Base-by-base conservation (phyloP, 2,329 filamentous ascomycete genomes). In the Exophiala bonariae region DNA sequence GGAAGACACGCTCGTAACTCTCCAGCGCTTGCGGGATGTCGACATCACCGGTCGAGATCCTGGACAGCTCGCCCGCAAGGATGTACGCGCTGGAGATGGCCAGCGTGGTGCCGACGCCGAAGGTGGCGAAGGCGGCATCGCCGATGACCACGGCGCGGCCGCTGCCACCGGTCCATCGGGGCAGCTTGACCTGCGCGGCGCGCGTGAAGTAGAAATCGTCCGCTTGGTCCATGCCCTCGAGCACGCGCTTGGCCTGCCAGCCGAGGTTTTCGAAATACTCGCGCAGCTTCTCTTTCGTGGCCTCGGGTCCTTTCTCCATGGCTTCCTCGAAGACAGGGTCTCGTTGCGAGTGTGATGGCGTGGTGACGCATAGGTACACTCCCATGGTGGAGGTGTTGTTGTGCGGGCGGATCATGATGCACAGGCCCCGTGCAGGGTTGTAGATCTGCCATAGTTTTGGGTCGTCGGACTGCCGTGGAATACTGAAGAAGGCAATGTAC, bases 51-150 rank as follows among this genome's bases (percentile, higher is more conserved):
- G 5, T 49, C 1, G 37, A 13, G 22, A 62, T 46, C 10, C 49
- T 57, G 6, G 41, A 41, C 8, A 70, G 55, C 45, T 70, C 80
- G 1, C 80, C 80, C 0, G 79, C 79, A 3, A 83, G 65, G 2
- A 80, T 62, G 56, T 82, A 83, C 0, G 78, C 76, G 0, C 66
- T 67, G 3, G 63, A 55, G 3, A 71, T 48, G 13, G 62, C 60
- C 2, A 55, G 55, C 2, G 54, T 65, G 1, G 68, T 70, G 1
- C 67, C 68, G 32, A 61, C 52, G 6, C 64, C 69, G 1, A 58
- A 68, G 7, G 64, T 31, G 1, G 62, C 57, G 3, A 64, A 57
- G 4, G 71, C 72, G 18, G 72, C 71, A 60, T 75, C 72, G 4
- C 71, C 71, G 3, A 75, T 54, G 3, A 74, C 52, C 17, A 75